phyloP scores from a whole-genome alignment of 2,329 filamentous ascomycete species.

The Penicillium sp. region DNA sequence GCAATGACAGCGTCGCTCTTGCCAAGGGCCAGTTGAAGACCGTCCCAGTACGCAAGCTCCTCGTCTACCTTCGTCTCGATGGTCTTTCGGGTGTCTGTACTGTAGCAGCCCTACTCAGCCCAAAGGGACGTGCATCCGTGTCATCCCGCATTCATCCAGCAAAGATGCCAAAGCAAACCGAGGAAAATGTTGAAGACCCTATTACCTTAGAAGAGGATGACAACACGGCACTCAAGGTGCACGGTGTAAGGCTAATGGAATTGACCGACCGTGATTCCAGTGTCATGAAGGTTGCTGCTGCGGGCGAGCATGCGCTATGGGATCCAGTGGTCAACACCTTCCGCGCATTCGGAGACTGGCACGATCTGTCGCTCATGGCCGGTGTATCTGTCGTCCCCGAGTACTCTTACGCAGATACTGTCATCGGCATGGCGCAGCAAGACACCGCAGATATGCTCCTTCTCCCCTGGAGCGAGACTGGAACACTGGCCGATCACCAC shows the following conservation, averaged over 20 bases:
- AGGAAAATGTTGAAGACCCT: conserved; percentile 27
- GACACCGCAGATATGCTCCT: conserved; percentile 72
- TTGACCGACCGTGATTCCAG: conserved; percentile 90
- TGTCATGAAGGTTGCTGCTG: conserved; percentile 88
- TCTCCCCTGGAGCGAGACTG: conserved; percentile 86
- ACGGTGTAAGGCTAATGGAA: conserved; percentile 82
- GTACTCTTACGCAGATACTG: conserved; percentile 72
- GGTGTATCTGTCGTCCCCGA: conserved; percentile 78
- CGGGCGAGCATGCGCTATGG: conserved; percentile 67
- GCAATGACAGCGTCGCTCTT: conserved; percentile 47
- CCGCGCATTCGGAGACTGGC: conserved; percentile 79
- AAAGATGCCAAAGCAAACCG: conserved; percentile 26
- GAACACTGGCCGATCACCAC: conserved; percentile 67
- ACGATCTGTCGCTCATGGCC: conserved; percentile 79
- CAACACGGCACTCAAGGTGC: conserved; percentile 62
- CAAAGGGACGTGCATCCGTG: conserved; percentile 42
- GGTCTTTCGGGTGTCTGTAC: conserved; percentile 79
- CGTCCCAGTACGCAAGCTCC: conserved; percentile 61
- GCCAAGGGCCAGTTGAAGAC: conserved; percentile 52
- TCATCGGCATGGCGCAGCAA: conserved; percentile 69
- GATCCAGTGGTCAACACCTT: conserved; percentile 93
- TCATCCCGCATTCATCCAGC: conserved; percentile 39
- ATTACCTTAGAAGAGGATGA: conserved; percentile 19
- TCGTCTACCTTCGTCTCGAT: conserved; percentile 82
- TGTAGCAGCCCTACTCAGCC: conserved; percentile 76